Evolutionary conservation across 208 protist species (phyloP), one percentile per base, ranked within the genome.

Genomic region (Tritrichomonas musculus): DNA sequence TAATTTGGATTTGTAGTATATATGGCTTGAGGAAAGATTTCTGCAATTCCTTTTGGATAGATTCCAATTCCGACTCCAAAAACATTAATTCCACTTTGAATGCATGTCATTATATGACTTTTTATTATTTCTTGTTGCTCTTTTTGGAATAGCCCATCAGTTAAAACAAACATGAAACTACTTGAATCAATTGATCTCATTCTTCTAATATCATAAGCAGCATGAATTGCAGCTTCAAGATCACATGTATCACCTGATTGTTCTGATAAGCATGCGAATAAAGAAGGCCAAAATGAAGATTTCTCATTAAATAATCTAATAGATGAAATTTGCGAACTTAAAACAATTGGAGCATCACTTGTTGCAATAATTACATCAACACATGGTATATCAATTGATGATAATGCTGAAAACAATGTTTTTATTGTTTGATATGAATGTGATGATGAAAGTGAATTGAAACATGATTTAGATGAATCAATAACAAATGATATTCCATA

Each of bases 401-500:
- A 33, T 33, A 69, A 69, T 33, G 27, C 64, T 33, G 64, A 69
- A 33, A 69, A 69, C 5, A 69, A n/a, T 5, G 5, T n/a, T 69
- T n/a, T 8, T 33, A 69, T 69, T 69, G 64, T 69, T 69, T 69
- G 64, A n/a, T n/a, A n/a, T n/a, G 64, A 69, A 69, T 69, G 64
- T n/a, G 64, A 3, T 69, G 64, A 69, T 33, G 64, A 69, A 69
- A 69, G 64, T n/a, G 5, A 8, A 69, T 69, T n/a, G 27, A 69
- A 69, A 69, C 64, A 69, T n/a, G 64, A 69, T n/a, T n/a, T 69
- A 33, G 64, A 69, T n/a, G 64, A n/a, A 69, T 69, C 64, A 69
- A 69, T 69, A n/a, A 69, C 27, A n/a, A 69, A n/a, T n/a, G 64
- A n/a, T 69, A n/a, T 25, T n/a, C 64, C 64, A 69, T 69, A 69